Evolutionary conservation across 768 basidiomycete species (phyloP), one percentile per base, ranked within the genome.

Genomic region (Galerina sulciceps): DNA sequence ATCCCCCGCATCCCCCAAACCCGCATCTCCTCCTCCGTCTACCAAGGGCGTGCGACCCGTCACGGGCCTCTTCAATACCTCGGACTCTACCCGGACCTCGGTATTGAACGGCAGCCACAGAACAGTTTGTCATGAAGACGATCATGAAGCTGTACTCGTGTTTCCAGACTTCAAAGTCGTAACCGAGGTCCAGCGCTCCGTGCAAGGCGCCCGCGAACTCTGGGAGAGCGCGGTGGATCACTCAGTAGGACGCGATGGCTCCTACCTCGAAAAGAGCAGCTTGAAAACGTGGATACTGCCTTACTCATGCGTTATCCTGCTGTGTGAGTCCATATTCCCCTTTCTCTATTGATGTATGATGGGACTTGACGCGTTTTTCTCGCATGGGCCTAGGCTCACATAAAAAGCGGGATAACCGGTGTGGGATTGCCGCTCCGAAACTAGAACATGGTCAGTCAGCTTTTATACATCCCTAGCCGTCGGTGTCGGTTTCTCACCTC

Each of bases 121-220:
- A 56, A 86, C 90, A 6, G 74, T 94, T 49, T 87, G 84, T n/a
- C 82, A 87, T 52, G 80, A 87, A 55, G 70, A 81, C 36, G 78
- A 84, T 48, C 76, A 79, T 51, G 89, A 96, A 63, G 90, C 91
- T 0, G 91, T 96, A 15, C 80, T 99, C 42, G 84, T 98, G 1
- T 86, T 99, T 65, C 96, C 96, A 6, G 96, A 99, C 73, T 99
- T 88, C 78, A 94, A 87, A 64, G 80, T 94, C 45, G 82, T 96
- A 26, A 81, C 85, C 2, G 88, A 89, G 51, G 86, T 98, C 13
- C 83, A 84, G 20, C 79, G 85, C 35, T 82, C 88, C 0, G 56
- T 70, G 13, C 77, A 81, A 1, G 91, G 91, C 22, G 95, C 94
- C 6, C 77, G 85, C 57, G 79, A 81, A 31, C 75, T 97, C 18